These are phyloP conservation scores for Trichosporon asahii DNA, from an alignment of 1,284 basidiomycete genomes.

Conservation along the genomic window DNA sequence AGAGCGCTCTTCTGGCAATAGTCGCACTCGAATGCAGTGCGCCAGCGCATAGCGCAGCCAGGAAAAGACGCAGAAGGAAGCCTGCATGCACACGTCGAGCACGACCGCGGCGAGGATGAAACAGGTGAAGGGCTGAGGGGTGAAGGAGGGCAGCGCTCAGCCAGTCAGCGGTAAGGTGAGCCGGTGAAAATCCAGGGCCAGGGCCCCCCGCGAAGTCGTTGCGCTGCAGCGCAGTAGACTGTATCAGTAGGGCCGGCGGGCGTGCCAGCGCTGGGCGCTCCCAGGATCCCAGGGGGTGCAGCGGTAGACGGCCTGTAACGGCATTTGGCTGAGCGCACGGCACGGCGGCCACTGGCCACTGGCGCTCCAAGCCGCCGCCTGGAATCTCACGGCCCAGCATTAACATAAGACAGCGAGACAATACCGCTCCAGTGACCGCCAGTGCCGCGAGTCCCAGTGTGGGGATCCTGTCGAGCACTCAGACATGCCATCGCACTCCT, in stretches of 20 bases:
- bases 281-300: not conserved
- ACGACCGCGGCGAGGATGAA: not conserved
- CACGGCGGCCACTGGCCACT: not conserved
- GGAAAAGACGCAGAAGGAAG: not conserved
- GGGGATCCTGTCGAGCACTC: not conserved
- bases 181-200: not conserved
- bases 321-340: not conserved
- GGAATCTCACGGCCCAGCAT: not conserved
- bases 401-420: not conserved
- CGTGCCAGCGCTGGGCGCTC: not conserved
- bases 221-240: not conserved
- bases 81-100: not conserved
- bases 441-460: not conserved
- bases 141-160: not conserved
- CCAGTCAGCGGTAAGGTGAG: not conserved
- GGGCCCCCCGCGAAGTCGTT: not conserved
- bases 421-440: not conserved
- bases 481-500: not conserved
- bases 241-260: no score
- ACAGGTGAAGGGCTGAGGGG: not conserved
- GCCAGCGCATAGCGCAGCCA: not conserved
- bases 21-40: not conserved
- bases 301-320: not conserved
- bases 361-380: not conserved
- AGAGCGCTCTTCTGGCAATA: not conserved